Percentiles rank a stretch among this genome's conserved stretches.
Evolutionary conservation across 331 rosid species (phyloP).

Genomic region (Acacia concinna): DNA sequence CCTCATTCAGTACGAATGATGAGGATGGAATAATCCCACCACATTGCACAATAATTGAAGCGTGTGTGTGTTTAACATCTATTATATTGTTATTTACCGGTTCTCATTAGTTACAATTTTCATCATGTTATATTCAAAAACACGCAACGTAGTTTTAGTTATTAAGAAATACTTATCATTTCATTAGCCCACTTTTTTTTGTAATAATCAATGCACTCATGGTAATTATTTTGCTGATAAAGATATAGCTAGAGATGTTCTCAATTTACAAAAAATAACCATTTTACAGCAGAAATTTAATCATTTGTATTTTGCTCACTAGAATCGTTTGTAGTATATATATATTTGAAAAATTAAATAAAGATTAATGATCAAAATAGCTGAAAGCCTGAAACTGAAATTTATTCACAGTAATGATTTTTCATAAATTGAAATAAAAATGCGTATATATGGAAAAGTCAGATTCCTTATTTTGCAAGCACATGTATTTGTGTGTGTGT

Average conservation of each 20-base stretch:
- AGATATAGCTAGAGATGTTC: neutral
- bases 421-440: too few species aligned
- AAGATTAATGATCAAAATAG: too few species aligned
- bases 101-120: neutral
- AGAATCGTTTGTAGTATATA: neutral
- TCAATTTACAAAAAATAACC: neutral
- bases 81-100: neutral
- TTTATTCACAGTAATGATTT: too few species aligned
- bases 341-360: neutral
- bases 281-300: neutral
- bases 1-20: neutral
- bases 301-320: neutral
- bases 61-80: neutral
- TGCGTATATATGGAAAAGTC: too few species aligned
- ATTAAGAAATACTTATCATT: neutral
- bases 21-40: neutral
- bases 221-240: neutral
- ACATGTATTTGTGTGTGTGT: too few species aligned
- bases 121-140: neutral
- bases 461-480: too few species aligned
- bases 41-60: neutral
- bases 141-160: neutral
- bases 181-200: neutral
- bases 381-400: too few species aligned
- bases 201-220: neutral